Percentiles rank a stretch among this genome's conserved stretches.
Evolutionary conservation across 2,329 filamentous ascomycete genomes (phyloP).

Genomic region (Stylonectria norvegica): DNA sequence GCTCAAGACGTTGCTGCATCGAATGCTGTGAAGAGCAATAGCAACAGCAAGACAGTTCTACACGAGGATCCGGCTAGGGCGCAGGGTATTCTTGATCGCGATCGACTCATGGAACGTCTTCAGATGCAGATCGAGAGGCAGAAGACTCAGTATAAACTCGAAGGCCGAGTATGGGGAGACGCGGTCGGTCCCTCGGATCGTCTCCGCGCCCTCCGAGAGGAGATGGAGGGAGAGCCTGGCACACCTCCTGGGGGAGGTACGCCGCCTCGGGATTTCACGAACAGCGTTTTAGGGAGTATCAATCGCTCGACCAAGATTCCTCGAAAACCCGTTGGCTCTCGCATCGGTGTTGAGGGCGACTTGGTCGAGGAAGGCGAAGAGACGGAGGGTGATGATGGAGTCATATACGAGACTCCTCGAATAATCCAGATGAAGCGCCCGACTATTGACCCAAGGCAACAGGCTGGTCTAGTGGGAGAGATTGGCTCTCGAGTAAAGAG

Average conservation of each 20-base stretch:
- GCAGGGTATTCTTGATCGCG: constrained; percentile 90
- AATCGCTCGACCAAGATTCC: constrained; percentile 57
- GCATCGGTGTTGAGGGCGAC: constrained; percentile 42
- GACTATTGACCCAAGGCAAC: constrained; percentile 60
- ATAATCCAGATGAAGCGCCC: constrained; percentile 77
- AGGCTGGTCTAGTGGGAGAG: constrained; percentile 63
- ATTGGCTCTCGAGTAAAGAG: constrained; percentile 72
- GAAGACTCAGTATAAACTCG: constrained; percentile 96
- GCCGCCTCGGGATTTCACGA: constrained; percentile 61
- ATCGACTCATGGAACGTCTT: constrained; percentile 86
- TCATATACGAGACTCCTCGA: constrained; percentile 72
- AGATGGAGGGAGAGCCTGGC: constrained; percentile 70
- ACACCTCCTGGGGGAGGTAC: constrained; percentile 48
- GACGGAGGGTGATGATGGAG: constrained; percentile 43
- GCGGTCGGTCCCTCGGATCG: constrained; percentile 82
- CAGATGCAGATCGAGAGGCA: constrained; percentile 95
- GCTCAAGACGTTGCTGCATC: constrained; percentile 94
- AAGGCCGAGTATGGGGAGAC: constrained; percentile 87
- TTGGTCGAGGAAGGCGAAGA: constrained; percentile 50
- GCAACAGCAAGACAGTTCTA: constrained; percentile 47
- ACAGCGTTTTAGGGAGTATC: constrained; percentile 71
- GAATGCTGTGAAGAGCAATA: constrained; percentile 61
- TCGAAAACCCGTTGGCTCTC: constrained; percentile 49
- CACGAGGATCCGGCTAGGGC: constrained; percentile 71
- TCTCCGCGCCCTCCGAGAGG: constrained; percentile 83